phyloP scores from a whole-genome alignment of 805 yeast species.

The Saccharomyces kudriavzevii region DNA sequence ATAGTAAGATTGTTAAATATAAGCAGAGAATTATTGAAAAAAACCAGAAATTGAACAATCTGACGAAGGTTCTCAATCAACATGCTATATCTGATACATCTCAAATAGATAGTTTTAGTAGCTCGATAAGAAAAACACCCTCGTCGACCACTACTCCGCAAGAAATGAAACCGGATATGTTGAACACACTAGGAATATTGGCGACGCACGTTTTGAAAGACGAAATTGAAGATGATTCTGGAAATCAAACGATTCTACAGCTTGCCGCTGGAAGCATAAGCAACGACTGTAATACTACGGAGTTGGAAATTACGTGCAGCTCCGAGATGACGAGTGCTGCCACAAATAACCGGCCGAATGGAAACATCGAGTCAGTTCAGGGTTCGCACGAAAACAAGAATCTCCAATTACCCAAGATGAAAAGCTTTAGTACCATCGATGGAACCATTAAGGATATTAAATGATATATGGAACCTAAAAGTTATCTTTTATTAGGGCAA shows the following conservation, averaged over 20 bases:
- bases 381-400: not conserved
- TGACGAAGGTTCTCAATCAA: slow-evolving; percentile 31
- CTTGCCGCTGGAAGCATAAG: slow-evolving; percentile 1
- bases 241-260: slow-evolving; percentile 3
- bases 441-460: slow-evolving; percentile 17
- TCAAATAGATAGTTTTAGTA: not conserved
- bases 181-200: slow-evolving; percentile 45
- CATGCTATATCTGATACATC: slow-evolving; percentile 1
- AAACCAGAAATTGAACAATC: slow-evolving; percentile 37
- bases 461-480: not conserved
- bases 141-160: not conserved
- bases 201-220: slow-evolving; percentile 47
- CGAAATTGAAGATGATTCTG: slow-evolving; percentile 13
- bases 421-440: slow-evolving; percentile 23
- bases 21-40: slow-evolving; percentile 36
- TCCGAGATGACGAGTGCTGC: not conserved
- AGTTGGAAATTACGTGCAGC: slow-evolving; percentile 7
- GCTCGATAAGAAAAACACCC: slow-evolving; percentile 4
- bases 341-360: not conserved
- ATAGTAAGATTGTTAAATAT: slow-evolving; percentile 38
- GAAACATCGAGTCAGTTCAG: not conserved
- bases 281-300: slow-evolving; percentile 11
- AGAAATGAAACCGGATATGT: slow-evolving; percentile 25
- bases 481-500: not conserved
- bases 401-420: slow-evolving; percentile 19